Base-by-base conservation (phyloP, 2,329 filamentous ascomycete genomes). In the Chaetothyriales sp. region DNA sequence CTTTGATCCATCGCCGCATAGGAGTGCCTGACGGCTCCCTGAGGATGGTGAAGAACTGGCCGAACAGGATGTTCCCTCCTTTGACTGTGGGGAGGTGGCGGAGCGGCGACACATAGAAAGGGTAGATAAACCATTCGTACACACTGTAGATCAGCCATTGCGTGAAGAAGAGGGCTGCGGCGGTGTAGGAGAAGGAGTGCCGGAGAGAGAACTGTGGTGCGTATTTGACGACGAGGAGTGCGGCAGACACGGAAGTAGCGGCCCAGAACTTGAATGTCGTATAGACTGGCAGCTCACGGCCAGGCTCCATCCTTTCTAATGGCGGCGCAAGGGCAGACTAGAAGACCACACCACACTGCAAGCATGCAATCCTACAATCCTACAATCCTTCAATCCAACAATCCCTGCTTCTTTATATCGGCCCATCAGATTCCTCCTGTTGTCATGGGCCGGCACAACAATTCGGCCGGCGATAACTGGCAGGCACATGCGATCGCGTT, bases 101-200 rank as follows among this genome's bases (percentile, higher is more conserved):
- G 46, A 83, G 58, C 2, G 78, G 78, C 42, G 73, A 79, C 53
- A 83, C 67, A 53, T 71, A 76, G 32, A 70, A 65, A 2, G 79
- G 80, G 58, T 79, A 82, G 44, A 83, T 58, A 8, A 80, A 47
- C 0, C 76, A 60, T 22, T 43, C 51, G 54, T 68, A 68, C 3
- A 66, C 5, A 2, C 62, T 26, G 43, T 57, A 62, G 5, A 58
- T 52, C 2, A 57, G 5, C 32, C 54, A 60, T 18, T 64, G 49
- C 12, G 60, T 43, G 1, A 57, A 32, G 28, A 63, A 60, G 1
- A 63, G 48, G 8, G 59, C 26, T 2, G 53, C 42, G 8, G 58
- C 57, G 0, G 64, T 66, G 26, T 51, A 50, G 9, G 53, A 12
- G 45, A 58, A 63, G 1, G 66, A 68, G 5, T 58, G 55, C 6